Evolutionary conservation across 2,329 filamentous ascomycete species (phyloP), one percentile per base, ranked within the genome.

Genomic region (Aureobasidium leucospermi): DNA sequence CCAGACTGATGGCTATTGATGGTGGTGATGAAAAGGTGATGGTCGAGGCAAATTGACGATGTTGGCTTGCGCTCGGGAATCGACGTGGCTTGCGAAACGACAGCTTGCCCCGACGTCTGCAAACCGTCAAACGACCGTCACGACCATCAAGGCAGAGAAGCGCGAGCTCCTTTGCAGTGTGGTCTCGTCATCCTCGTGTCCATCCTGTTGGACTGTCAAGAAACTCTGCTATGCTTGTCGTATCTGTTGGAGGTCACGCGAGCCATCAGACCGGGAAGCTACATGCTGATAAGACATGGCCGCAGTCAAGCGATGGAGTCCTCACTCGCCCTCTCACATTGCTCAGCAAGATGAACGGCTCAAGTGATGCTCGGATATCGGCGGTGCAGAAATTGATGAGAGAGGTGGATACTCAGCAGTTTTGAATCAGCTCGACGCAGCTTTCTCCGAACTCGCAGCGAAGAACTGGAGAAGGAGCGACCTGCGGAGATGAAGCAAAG

Each of bases 351-450:
- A 23, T 19, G 23, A 11, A 9, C 28, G n/a, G 39, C 38, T 42
- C 11, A 23, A 45, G n/a, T 28, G n/a, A 16, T 45, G 29, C 16
- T 56, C 52, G 39, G 52, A 45, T 45, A 45, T 28, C 31, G 41
- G 28, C 41, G 52, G 41, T 36, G 34, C 23, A 56, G 29, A 3
- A 19, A 4, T 39, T 23, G n/a, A 28, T 39, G 39, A 31, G 19
- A 15, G 41, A 45, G 41, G 41, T 56, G 52, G 41, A 45, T 36
- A 43, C 49, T 53, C 49, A 53, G 38, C 38, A 53, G 49, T 16
- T 53, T 43, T 31, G 41, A 15, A 36, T 34, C 52, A 45, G 13
- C 52, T 19, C 9, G 52, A 45, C 29, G 23, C 41, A 56, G 41
- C 28, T 45, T 36, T 41, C 41, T 43, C 52, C 52, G 41, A 45